Evolutionary conservation across 2,329 filamentous ascomycete species (phyloP).

Genomic region (Dothistroma pini): DNA sequence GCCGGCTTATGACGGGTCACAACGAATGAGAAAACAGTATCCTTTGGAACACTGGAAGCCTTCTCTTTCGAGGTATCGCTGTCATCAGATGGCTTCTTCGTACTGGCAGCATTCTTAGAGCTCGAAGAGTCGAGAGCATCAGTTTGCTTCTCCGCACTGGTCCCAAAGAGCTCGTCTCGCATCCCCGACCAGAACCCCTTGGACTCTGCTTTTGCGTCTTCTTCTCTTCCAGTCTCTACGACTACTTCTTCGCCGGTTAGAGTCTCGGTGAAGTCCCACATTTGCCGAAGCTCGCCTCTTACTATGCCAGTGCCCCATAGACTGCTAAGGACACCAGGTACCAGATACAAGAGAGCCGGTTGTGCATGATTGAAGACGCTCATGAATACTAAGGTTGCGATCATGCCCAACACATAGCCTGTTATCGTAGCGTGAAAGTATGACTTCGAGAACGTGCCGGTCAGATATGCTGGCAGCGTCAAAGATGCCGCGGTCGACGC

Average conservation of each 20-base stretch:
- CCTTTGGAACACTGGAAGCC: not conserved
- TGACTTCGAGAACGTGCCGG: constrained; percentile 66
- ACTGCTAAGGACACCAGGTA: constrained; percentile 74
- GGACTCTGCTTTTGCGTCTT: constrained; percentile 9
- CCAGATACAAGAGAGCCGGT: constrained; percentile 86
- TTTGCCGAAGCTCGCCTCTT: constrained; percentile 66
- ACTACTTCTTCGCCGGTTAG: constrained; percentile 42
- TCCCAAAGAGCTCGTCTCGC: constrained; percentile 13
- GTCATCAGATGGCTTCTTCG: not conserved
- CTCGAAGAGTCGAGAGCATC: not conserved
- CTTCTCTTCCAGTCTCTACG: constrained; percentile 15
- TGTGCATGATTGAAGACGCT: constrained; percentile 77
- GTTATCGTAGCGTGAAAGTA: constrained; percentile 77
- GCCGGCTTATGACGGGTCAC: constrained; percentile 1
- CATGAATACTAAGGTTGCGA: constrained; percentile 72
- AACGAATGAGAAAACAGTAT: constrained; percentile 4
- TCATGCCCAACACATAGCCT: constrained; percentile 76
- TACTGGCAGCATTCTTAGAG: not conserved
- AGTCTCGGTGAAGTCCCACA: constrained; percentile 79
- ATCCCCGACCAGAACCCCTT: constrained; percentile 13
- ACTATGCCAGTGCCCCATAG: constrained; percentile 70
- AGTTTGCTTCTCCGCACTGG: constrained; percentile 1
- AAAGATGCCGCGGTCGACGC: constrained; percentile 11
- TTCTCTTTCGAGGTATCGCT: not conserved
- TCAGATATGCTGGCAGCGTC: constrained; percentile 22